These are phyloP conservation scores for Pelargonium citronellum DNA, from an alignment of 441 rosid genomes.

Conservation along the genomic window DNA sequence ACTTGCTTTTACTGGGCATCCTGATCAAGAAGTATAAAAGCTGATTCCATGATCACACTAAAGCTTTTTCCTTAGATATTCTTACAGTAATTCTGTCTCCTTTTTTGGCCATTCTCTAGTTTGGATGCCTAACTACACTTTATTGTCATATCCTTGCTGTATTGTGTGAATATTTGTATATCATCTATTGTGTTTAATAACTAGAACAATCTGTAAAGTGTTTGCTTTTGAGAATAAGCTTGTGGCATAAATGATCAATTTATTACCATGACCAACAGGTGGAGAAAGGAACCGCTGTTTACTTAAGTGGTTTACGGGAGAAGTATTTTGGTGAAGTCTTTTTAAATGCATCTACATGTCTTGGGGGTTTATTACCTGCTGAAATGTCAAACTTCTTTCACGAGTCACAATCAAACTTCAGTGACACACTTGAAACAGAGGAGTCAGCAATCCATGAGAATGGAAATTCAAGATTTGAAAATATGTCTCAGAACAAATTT, in stretches of 20 bases:
- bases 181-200: neutral
- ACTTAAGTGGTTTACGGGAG: slow-evolving; percentile 88
- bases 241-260: neutral
- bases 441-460: slow-evolving; percentile 27
- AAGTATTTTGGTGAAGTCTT: slow-evolving; percentile 91
- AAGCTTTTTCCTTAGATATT: too few relatives aligned
- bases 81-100: too few relatives aligned
- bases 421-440: slow-evolving; percentile 25
- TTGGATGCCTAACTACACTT: neutral
- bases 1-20: neutral
- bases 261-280: slow-evolving; percentile 45
- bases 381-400: slow-evolving; percentile 30
- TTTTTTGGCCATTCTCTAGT: too few relatives aligned
- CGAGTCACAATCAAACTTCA: slow-evolving; percentile 29
- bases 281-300: slow-evolving; percentile 77
- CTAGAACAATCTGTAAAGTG: neutral
- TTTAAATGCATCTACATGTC: slow-evolving; percentile 57
- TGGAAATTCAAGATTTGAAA: slow-evolving; percentile 31
- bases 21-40: slow-evolving; percentile 3
- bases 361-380: slow-evolving; percentile 37
- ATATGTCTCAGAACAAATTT: slow-evolving; percentile 27
- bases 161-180: slow-evolving; percentile 1
- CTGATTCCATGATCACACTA: neutral
- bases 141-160: too few relatives aligned
- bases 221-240: slow-evolving; percentile 3